Evolutionary conservation across 768 basidiomycete genomes (phyloP), one percentile per base, ranked within the genome.

Genomic region (Symmetrospora coprosmae): DNA sequence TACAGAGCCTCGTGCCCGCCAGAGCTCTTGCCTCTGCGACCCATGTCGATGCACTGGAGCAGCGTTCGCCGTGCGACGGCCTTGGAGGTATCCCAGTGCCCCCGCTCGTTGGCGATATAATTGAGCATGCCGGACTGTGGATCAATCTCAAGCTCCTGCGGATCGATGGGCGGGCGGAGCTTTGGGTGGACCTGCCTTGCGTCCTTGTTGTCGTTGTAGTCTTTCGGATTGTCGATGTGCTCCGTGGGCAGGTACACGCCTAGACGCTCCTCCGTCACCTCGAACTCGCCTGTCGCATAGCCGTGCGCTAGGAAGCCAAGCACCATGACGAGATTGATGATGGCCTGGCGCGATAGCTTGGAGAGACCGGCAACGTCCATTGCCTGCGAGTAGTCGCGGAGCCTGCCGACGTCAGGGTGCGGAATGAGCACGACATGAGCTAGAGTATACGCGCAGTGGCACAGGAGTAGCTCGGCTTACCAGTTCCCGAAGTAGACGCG

Each of bases 61-160:
- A 94, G 75, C 0, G 79, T 80, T 21, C 85, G 79, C 25, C 87
- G 78, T 28, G 87, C 81, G 17, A 85, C 79, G 1, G 79, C 82
- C 67, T 82, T 83, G 1, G 85, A 89, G 0, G 90, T 92, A 65
- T 88, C 87, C 90, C 90, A 96, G n/a, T 69, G 61, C 4, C 85
- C 84, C 64, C 86, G 79, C 53, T 68, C 75, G 37, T 82, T 91
- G 0, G 86, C 86, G 75, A 87, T 87, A 71, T 85, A 86, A 61
- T 90, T 96, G n/a, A n/a, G 91, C 89, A 96, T 91, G 2, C 89
- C 91, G 0, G 85, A 86, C 14, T 77, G 74, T 0, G 79, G 80
- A 71, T 96, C 91, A 6, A 96, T 77, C 66, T 90, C 84, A 0
- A 92, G 76, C 68, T 96, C 91, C 34, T 78, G 74, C 0, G 85